Evolutionary conservation across 495 filamentous ascomycete species (phyloP).

Genomic region (Aspergillus ostianus): DNA sequence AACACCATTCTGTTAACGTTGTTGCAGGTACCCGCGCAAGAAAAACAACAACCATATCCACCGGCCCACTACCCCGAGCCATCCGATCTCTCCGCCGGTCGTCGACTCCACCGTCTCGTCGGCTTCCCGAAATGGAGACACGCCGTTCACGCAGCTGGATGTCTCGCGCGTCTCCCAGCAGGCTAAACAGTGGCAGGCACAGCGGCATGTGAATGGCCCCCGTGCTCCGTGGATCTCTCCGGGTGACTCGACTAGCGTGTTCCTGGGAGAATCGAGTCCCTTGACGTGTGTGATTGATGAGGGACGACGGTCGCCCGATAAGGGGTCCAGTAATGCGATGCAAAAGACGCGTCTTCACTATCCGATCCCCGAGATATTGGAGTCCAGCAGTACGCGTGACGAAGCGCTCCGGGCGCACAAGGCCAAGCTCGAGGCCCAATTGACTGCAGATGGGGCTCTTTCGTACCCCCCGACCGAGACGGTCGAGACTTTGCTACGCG

Average conservation of each 20-base stretch:
- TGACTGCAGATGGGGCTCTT: conserved; percentile 37
- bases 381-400: conserved; percentile 18
- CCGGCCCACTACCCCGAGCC: neutral
- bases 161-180: neutral
- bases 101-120: neutral
- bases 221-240: conserved; percentile 1
- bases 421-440: conserved; percentile 18
- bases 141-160: neutral
- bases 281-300: conserved; percentile 42
- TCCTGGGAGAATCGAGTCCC: conserved; percentile 43
- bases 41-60: conserved; percentile 3
- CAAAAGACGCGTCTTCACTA: conserved; percentile 37
- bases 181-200: neutral
- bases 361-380: conserved; percentile 27
- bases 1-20: neutral
- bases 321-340: conserved; percentile 23
- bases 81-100: neutral
- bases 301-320: conserved; percentile 26
- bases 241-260: conserved; percentile 16
- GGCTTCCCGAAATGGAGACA: neutral
- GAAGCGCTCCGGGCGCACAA: conserved; percentile 19
- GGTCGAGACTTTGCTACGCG: conserved; percentile 31
- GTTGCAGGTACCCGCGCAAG: conserved; percentile 24
- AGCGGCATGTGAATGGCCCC: neutral
- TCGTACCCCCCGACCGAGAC: conserved; percentile 33